Percentiles rank a stretch among this genome's conserved stretches.
phyloP scores from a whole-genome alignment of 768 basidiomycete species.

The Leccinellum luteum region DNA sequence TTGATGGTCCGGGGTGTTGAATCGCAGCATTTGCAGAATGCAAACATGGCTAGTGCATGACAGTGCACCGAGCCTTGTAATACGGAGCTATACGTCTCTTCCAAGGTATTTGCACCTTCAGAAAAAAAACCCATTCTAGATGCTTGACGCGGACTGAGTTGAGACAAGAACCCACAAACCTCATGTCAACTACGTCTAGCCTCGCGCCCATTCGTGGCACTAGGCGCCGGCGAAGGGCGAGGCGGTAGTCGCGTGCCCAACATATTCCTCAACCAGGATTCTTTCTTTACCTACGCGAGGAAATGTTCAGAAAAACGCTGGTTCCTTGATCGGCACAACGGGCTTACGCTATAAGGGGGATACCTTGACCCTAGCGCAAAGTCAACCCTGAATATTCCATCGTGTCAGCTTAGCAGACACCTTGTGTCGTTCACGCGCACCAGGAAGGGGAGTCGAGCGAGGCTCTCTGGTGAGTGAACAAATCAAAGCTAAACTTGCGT shows the following conservation, averaged over 20 bases:
- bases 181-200: not conserved
- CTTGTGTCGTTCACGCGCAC: conserved; percentile 7
- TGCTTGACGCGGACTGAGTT: not conserved
- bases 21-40: not conserved
- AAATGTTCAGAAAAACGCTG: not conserved
- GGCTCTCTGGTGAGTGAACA: conserved; percentile 72
- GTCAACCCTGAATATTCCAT: conserved; percentile 20
- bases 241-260: conserved; percentile 21
- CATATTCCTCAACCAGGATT: conserved; percentile 15
- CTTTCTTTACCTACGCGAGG: conserved; percentile 23
- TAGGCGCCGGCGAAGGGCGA: conserved; percentile 12
- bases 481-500: conserved; percentile 72
- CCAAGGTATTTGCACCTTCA: not conserved
- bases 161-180: not conserved
- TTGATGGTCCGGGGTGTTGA: not conserved
- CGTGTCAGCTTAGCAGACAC: not conserved
- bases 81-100: not conserved
- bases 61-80: not conserved
- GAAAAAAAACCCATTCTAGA: not conserved
- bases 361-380: conserved; percentile 26
- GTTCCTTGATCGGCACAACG: not conserved
- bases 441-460: conserved; percentile 45
- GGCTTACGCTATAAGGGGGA: conserved; percentile 29
- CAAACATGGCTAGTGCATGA: no score
- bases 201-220: conserved; percentile 7